A percentile compares a stretch with the other conserved stretches of the same genome.
phyloP scores from a whole-genome alignment of 2,329 filamentous ascomycete species.

The Lachnellula hyalina region DNA sequence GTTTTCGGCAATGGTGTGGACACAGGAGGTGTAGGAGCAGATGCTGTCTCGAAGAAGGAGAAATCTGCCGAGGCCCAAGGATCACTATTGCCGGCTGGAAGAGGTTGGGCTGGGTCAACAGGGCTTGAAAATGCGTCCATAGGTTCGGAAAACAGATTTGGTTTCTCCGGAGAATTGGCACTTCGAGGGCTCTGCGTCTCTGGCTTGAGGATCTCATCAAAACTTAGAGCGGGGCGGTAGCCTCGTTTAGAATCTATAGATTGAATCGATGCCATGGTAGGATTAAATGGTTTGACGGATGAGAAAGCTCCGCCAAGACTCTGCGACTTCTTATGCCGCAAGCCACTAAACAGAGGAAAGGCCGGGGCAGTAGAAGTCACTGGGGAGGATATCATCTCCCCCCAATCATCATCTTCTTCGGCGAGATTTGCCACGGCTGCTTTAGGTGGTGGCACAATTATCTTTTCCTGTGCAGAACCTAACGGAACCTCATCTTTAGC shows the following conservation, averaged over 20 bases:
- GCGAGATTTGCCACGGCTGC: constrained; percentile 2
- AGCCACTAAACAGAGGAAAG: constrained; percentile 1
- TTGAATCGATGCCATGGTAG: background rate
- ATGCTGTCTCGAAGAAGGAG: constrained; percentile 31
- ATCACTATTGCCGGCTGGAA: constrained; percentile 15
- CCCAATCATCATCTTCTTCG: constrained; percentile 34
- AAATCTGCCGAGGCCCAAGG: constrained; percentile 34
- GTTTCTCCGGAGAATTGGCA: background rate
- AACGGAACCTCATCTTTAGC: background rate
- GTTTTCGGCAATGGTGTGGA: constrained; percentile 3
- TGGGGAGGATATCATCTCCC: constrained; percentile 35
- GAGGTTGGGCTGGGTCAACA: background rate
- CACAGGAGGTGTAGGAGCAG: background rate
- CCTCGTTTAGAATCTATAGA: background rate
- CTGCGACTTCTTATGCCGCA: constrained; percentile 21
- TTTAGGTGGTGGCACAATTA: background rate
- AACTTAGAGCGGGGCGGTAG: constrained; percentile 5
- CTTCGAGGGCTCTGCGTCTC: background rate
- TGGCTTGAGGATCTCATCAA: constrained; percentile 9
- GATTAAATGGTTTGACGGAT: background rate
- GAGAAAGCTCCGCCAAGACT: constrained; percentile 11
- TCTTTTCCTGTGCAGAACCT: background rate
- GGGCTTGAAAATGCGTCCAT: background rate
- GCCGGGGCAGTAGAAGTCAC: constrained; percentile 12
- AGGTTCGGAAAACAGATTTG: background rate